Conservation (phyloP, 306 rosid species). For the Ceratonia siliqua region DNA sequence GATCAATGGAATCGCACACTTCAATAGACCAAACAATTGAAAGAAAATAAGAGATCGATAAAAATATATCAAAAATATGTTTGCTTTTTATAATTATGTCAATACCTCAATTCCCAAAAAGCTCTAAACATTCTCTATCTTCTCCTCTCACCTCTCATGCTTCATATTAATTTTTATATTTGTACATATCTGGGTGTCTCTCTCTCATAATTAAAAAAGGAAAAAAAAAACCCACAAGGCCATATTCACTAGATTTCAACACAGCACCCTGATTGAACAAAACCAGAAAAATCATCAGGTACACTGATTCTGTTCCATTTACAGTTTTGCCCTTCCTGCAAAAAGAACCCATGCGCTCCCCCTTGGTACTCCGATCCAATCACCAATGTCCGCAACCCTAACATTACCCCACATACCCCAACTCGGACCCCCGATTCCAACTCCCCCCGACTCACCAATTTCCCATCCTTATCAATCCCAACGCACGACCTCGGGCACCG, state of each 20-base stretch:
- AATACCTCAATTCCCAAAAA: no score
- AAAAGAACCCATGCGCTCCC: conserved; percentile 36
- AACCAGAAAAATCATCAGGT: conserved; percentile 41
- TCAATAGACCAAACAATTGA: no score
- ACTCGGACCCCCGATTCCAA: conserved; percentile 33
- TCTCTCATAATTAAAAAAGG: no score
- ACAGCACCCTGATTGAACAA: conserved; percentile 55
- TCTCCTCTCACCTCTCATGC: no score
- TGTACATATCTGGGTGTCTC: no score
- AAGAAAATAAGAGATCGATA: no score
- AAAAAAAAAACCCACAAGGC: background rate
- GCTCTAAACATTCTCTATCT: no score
- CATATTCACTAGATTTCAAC: conserved; percentile 33
- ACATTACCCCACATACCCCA: conserved; percentile 27
- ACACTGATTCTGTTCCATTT: conserved; percentile 15
- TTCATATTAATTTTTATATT: no score
- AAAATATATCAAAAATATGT: no score
- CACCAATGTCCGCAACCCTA: conserved; percentile 28
- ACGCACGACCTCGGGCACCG: conserved; percentile 46
- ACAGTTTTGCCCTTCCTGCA: conserved; percentile 41
- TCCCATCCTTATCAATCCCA: conserved; percentile 30
- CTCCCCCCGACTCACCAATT: conserved; percentile 22
- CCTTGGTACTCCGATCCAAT: conserved; percentile 46
- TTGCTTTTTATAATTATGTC: no score
- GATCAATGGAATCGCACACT: no score